Evolutionary conservation across 75 land plant species (phyloP).

Genomic region (Cryptomeria japonica): DNA sequence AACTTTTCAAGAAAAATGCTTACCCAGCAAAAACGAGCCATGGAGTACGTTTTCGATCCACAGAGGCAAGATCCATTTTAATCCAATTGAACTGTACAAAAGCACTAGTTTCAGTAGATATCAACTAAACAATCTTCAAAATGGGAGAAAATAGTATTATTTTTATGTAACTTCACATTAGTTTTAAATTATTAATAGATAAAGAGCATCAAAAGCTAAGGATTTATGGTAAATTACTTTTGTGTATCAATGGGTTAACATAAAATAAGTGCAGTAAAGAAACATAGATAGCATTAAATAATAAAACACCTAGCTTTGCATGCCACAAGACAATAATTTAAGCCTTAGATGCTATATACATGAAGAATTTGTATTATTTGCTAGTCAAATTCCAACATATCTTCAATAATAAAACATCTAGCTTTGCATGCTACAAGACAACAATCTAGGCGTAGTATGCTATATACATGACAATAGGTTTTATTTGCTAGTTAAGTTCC

Average conservation of each 20-base stretch:
- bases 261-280: neutral
- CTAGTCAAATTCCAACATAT: neutral
- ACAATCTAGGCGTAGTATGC: no score
- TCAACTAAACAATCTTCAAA: neutral
- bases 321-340: neutral
- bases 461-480: neutral
- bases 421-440: neutral
- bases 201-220: neutral
- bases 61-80: conserved; percentile 44
- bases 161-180: neutral
- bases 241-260: neutral
- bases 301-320: neutral
- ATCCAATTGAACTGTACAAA: conserved; percentile 43
- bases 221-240: neutral
- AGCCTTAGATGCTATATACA: neutral
- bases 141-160: neutral
- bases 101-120: neutral
- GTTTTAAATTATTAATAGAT: conserved; percentile 1
- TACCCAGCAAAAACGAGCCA: conserved; percentile 53
- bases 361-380: neutral
- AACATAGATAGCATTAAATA: neutral
- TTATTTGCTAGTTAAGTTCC: neutral
- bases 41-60: conserved; percentile 35
- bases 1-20: neutral
- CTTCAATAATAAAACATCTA: neutral